Conservation (phyloP, 2,329 filamentous ascomycete species). For the Biscogniauxia mediterranea region DNA sequence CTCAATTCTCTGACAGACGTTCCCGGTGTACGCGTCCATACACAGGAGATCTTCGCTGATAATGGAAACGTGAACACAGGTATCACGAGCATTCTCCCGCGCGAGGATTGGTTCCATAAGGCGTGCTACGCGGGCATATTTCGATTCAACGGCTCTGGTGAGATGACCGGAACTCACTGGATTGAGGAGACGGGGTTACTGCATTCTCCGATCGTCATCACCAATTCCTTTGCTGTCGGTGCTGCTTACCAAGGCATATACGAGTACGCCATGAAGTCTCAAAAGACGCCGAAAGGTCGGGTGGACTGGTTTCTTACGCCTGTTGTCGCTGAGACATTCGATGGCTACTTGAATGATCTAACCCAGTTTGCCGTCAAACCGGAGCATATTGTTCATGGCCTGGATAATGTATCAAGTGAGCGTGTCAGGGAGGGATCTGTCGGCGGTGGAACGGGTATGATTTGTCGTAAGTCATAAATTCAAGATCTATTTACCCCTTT, state of each 20-base stretch:
- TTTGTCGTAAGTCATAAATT: constrained; percentile 24
- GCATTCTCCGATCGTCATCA: constrained; percentile 59
- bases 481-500: neutral
- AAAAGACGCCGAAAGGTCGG: constrained; percentile 40
- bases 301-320: constrained; percentile 56
- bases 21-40: constrained; percentile 46
- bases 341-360: constrained; percentile 60
- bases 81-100: constrained; percentile 49
- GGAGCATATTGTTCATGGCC: constrained; percentile 52
- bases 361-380: constrained; percentile 53
- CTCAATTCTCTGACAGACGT: constrained; percentile 53
- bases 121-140: constrained; percentile 52
- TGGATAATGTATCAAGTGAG: constrained; percentile 48
- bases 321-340: constrained; percentile 62
- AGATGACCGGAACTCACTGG: constrained; percentile 61
- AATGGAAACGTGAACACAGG: constrained; percentile 45
- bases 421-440: constrained; percentile 60
- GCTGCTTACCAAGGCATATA: constrained; percentile 58
- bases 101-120: constrained; percentile 42
- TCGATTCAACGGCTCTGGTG: constrained; percentile 63
- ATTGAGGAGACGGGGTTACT: constrained; percentile 60
- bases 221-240: constrained; percentile 57
- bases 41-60: constrained; percentile 39
- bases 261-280: constrained; percentile 50
- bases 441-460: constrained; percentile 61